Conservation (phyloP, 345 rosid species). For the Barbarea vulgaris region DNA sequence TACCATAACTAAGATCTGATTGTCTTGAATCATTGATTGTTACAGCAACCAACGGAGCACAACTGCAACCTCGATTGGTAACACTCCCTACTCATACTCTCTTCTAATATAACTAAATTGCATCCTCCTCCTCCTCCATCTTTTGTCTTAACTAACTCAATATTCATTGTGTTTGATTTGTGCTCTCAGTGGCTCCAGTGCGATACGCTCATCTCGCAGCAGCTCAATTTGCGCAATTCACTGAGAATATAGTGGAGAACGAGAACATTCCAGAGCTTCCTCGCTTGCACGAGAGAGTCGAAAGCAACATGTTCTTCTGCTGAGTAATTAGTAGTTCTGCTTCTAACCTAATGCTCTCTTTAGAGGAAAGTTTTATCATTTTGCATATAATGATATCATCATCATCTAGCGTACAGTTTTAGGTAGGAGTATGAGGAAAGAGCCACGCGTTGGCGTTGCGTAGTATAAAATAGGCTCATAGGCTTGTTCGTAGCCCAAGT, state of each 20-base stretch:
- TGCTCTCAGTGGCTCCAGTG: conserved; percentile 78
- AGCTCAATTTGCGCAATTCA: conserved; percentile 69
- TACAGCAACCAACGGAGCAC: conserved; percentile 87
- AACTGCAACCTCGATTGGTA: conserved; percentile 81
- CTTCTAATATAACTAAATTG: background rate
- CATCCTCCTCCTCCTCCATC: background rate
- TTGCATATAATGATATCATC: conserved; percentile 18
- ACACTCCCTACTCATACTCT: background rate
- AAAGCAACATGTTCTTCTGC: conserved; percentile 83
- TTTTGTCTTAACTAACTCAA: background rate
- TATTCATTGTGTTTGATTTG: background rate
- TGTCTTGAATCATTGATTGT: conserved; percentile 13
- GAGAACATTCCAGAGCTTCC: conserved; percentile 64
- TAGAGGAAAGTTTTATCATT: conserved; percentile 20
- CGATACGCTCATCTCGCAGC: conserved; percentile 93
- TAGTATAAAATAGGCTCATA: conserved; percentile 10
- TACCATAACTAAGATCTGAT: conserved; percentile 1
- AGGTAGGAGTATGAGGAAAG: background rate
- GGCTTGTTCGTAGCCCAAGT: conserved; percentile 16
- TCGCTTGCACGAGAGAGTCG: conserved; percentile 54
- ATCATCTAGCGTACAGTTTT: conserved; percentile 26
- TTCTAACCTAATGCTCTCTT: background rate
- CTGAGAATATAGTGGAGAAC: conserved; percentile 56
- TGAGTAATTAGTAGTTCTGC: conserved; percentile 41
- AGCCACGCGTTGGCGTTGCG: too few species aligned